These are phyloP conservation scores for Corynespora cassiicola DNA, from an alignment of 2,329 filamentous ascomycete genomes.

Conservation along the genomic window DNA sequence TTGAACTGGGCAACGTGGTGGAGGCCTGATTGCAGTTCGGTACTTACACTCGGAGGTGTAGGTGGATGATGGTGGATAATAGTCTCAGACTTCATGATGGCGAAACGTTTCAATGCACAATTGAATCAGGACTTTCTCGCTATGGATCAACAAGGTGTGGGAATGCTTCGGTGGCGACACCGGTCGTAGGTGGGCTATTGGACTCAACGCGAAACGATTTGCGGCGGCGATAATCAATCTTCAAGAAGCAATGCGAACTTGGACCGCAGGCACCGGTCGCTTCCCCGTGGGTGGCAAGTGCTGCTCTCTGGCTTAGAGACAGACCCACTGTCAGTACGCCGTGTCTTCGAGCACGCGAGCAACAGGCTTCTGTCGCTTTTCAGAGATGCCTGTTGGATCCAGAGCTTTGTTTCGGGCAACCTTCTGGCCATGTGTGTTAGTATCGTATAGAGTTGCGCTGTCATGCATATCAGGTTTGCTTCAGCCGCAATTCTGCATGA, in stretches of 20 bases:
- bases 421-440: slow-evolving; percentile 35
- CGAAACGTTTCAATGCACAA: slow-evolving; percentile 13
- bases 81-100: slow-evolving; percentile 41
- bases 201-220: slow-evolving; percentile 19
- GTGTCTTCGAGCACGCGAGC: slow-evolving; percentile 9
- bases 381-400: slow-evolving; percentile 20
- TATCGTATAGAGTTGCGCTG: slow-evolving; percentile 18
- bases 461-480: slow-evolving; percentile 38
- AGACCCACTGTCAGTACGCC: background rate
- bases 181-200: slow-evolving; percentile 5
- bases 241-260: slow-evolving; percentile 8
- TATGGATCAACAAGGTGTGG: slow-evolving; percentile 11
- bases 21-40: slow-evolving; percentile 44
- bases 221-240: slow-evolving; percentile 4
- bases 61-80: slow-evolving; percentile 45
- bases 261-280: slow-evolving; percentile 2
- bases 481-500: slow-evolving; percentile 37
- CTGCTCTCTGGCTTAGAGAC: slow-evolving; percentile 4
- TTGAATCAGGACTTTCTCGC: slow-evolving; percentile 6
- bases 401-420: slow-evolving; percentile 17
- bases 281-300: slow-evolving; percentile 8
- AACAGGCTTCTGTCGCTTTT: slow-evolving; percentile 20
- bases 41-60: slow-evolving; percentile 39
- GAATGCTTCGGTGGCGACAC: slow-evolving; percentile 5
- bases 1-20: slow-evolving; percentile 53